Evolutionary conservation across 441 rosid genomes (phyloP), one percentile per base, ranked within the genome.

Genomic region (Bocquillonia castaneifolia): DNA sequence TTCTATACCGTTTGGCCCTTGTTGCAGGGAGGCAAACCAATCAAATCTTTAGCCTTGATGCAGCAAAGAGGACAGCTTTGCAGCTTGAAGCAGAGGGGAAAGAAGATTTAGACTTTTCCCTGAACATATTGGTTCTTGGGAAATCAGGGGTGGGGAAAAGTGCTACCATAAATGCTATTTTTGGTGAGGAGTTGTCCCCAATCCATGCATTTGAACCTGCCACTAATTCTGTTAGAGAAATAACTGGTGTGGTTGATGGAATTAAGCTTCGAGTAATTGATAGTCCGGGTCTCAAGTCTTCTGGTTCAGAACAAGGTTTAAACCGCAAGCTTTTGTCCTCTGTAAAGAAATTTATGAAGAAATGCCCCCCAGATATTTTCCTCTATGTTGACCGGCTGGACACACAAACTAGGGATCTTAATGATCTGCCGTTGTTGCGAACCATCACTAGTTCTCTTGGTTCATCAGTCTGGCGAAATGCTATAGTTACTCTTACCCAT

Each of bases 61-160:
- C 85, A 61, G 96, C 97, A 4, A 88, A 88, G 81, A 84, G 74
- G 76, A 78, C 68, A 68, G 96, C 97, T 73, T 62, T 77, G 62
- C 88, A 88, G 80, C 88, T 82, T 72, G 99, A 93, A 74, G 80
- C 78, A 20, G 89, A 83, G 73, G 81, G 83, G 56, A 80, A 76
- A 50, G 87, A 88, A 72, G 88, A 86, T 69, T 72, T 91, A 52
- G 68, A 78, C 74, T 84, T 89, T 73, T 83, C 95, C 64, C 70
- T 89, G 77, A 93, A 82, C 80, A 80, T 91, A 72, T 76, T 93
- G 76, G 96, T 88, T 67, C 88, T 93, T 55, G 99, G 99, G 56
- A 91, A 93, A 80, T 79, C 93, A 10, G 99, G 99, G 62, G 96
- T 93, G 64, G 97, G 99, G 14, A 93, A 93, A 78, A 93, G 98